Evolutionary conservation across 805 yeast species (phyloP), one percentile per base, ranked within the genome.

Genomic region (Candida tammaniensis): DNA sequence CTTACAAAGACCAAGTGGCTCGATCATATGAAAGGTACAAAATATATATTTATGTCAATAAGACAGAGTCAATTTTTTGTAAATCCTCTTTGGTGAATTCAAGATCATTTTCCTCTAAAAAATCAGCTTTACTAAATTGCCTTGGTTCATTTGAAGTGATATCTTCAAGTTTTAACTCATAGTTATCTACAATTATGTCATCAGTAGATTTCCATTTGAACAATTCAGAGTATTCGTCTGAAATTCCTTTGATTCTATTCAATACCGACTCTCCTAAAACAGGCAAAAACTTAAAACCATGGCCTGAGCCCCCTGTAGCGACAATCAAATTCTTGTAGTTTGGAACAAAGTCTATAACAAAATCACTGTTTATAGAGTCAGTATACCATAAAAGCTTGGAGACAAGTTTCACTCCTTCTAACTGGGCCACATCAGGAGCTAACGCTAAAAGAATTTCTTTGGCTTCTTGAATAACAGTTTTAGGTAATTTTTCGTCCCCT

Each of bases 251-350:
- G 15, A 38, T 12, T 10, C 8, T 24, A 15, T 33, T 24, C 2
- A 38, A 27, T 15, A 31, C 34, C 23, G 16, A 15, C 13, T 31
- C 34, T 8, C 69, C 68, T 12, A 61, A 39, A 16, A 49, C 50
- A 2, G 64, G 65, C 17, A 61, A 45, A 51, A 61, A 56, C 49
- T 57, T 61, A 37, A 61, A 63, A 3, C 55, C 61, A 42, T 63
- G 70, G 0, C 63, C 63, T 4, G 64, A 54, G 33, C 61, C 68
- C 16, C 70, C 70, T 24, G 61, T 53, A 16, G 56, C 57, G 4
- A 59, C 59, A 25, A 54, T 48, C 6, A 61, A 42, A 13, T 56
- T 51, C 12, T 38, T 43, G 24, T 49, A 49, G 18, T 49, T 35
- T 0, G 68, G 70, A 30, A 51, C 49, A 31, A 47, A 54, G n/a